Evolutionary conservation across 2,329 filamentous ascomycete species (phyloP).

Genomic region (Neoscytalidium dimidiatum): DNA sequence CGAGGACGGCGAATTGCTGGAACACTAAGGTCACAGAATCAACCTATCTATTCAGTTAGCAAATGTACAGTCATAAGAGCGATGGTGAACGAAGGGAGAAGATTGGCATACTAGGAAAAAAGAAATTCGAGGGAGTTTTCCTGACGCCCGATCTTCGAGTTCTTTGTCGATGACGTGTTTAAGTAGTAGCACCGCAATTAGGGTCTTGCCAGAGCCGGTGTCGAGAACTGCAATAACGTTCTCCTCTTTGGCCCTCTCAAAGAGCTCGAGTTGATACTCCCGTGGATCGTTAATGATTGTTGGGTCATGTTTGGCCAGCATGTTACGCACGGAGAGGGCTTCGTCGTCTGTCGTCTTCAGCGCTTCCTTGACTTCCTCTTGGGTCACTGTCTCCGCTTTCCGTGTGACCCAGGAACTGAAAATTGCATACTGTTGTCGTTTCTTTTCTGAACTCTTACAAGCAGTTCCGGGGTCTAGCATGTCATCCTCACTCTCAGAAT

Average conservation of each 20-base stretch:
- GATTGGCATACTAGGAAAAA: conserved; percentile 72
- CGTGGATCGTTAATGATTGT: conserved; percentile 74
- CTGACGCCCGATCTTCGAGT: conserved; percentile 65
- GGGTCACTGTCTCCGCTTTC: conserved; percentile 45
- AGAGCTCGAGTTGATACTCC: conserved; percentile 91
- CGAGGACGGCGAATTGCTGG: conserved; percentile 83
- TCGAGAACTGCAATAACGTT: conserved; percentile 94
- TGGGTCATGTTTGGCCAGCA: conserved; percentile 54
- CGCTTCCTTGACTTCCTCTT: conserved; percentile 37
- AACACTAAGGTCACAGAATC: conserved; percentile 88
- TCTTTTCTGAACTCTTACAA: conserved; percentile 37
- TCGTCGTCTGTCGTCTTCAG: conserved; percentile 43
- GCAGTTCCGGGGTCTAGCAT: conserved; percentile 25
- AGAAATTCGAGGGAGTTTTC: conserved; percentile 64
- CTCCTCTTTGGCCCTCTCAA: conserved; percentile 77
- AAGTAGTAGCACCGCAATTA: conserved; percentile 89
- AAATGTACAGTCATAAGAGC: neutral
- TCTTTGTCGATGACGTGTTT: conserved; percentile 76
- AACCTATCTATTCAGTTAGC: conserved; percentile 51
- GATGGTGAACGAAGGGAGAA: neutral
- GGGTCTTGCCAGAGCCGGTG: conserved; percentile 93
- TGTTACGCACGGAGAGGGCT: conserved; percentile 53
- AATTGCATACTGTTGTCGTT: conserved; percentile 43
- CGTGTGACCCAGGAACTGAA: conserved; percentile 46
- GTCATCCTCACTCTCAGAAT: conserved; percentile 28